phyloP scores from a whole-genome alignment of 352 stramenopile genomes.

The Pythium myriotylum region DNA sequence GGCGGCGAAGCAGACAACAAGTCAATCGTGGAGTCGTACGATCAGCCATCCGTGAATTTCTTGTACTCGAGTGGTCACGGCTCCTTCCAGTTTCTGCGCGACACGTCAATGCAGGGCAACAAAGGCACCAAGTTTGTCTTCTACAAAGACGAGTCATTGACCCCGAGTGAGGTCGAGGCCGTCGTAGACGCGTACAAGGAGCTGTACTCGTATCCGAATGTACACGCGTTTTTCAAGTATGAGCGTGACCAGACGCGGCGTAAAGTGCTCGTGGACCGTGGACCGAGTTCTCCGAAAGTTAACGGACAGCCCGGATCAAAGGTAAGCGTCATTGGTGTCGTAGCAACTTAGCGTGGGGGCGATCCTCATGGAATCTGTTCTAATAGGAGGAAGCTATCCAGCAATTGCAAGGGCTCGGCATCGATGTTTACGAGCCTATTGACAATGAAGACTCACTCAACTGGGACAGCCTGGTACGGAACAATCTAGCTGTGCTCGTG shows the following conservation, averaged over 20 bases:
- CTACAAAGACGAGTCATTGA: constrained; percentile 86
- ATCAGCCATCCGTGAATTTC: constrained; percentile 72
- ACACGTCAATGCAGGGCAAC: constrained; percentile 45
- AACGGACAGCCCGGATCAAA: constrained; percentile 41
- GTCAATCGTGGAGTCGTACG: constrained; percentile 63
- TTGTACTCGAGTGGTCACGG: constrained; percentile 75
- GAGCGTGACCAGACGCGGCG: constrained; percentile 64
- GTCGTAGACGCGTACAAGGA: constrained; percentile 86
- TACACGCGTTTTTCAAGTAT: constrained; percentile 73
- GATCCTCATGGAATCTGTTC: not conserved
- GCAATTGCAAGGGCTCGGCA: constrained; percentile 74
- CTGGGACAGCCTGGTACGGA: constrained; percentile 83
- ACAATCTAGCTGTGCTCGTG: too few relatives aligned
- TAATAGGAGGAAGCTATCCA: constrained; percentile 77
- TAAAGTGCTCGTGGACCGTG: constrained; percentile 46
- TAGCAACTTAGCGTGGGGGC: not conserved
- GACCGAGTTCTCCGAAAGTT: constrained; percentile 13
- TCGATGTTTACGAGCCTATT: constrained; percentile 78
- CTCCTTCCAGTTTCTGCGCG: constrained; percentile 81
- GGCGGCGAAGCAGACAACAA: constrained; percentile 41
- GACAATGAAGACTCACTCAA: constrained; percentile 63
- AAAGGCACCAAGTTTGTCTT: constrained; percentile 69
- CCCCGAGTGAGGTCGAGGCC: constrained; percentile 65
- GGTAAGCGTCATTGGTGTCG: constrained; percentile 21
- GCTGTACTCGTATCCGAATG: constrained; percentile 78